phyloP scores from a whole-genome alignment of 1,284 basidiomycete species.

The Exsudoporus floridanus region DNA sequence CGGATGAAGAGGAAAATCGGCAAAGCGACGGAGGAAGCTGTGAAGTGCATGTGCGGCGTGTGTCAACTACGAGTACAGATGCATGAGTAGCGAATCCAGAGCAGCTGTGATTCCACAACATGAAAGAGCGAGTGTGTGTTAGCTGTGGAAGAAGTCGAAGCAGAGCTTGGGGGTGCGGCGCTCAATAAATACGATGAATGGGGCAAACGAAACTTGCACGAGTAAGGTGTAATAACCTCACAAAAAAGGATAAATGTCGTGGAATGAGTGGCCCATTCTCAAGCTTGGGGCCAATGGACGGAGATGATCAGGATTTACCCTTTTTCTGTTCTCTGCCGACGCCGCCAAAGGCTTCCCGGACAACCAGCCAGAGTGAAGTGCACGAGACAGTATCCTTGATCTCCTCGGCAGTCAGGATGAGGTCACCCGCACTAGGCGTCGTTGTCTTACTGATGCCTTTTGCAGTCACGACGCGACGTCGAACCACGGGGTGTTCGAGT shows the following conservation, averaged over 20 bases:
- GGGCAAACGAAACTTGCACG: slow-evolving; percentile 7
- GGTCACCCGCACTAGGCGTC: slow-evolving; percentile 37
- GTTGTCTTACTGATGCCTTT: slow-evolving; percentile 45
- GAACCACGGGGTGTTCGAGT: slow-evolving; percentile 54
- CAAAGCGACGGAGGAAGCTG: no score
- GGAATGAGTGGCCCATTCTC: neutral
- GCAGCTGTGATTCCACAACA: slow-evolving; percentile 8
- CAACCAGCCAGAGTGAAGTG: slow-evolving; percentile 89
- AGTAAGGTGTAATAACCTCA: slow-evolving; percentile 8
- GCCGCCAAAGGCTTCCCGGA: slow-evolving; percentile 89
- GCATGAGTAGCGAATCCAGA: slow-evolving; percentile 17
- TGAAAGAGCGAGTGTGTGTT: neutral
- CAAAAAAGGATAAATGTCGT: slow-evolving; percentile 19
- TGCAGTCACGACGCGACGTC: slow-evolving; percentile 49
- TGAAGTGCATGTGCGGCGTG: slow-evolving; percentile 9
- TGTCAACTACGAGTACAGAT: slow-evolving; percentile 26
- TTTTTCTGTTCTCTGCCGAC: slow-evolving; percentile 77
- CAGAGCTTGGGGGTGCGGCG: slow-evolving; percentile 1
- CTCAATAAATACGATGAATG: slow-evolving; percentile 21
- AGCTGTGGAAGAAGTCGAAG: slow-evolving; percentile 11
- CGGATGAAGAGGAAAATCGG: neutral
- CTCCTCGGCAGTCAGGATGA: slow-evolving; percentile 83
- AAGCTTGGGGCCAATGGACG: neutral
- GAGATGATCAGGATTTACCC: slow-evolving; percentile 49
- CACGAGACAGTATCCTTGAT: slow-evolving; percentile 91